These are phyloP conservation scores for Ceratobasidium sp. DNA, from an alignment of 1,284 basidiomycete species.

Conservation along the genomic window DNA sequence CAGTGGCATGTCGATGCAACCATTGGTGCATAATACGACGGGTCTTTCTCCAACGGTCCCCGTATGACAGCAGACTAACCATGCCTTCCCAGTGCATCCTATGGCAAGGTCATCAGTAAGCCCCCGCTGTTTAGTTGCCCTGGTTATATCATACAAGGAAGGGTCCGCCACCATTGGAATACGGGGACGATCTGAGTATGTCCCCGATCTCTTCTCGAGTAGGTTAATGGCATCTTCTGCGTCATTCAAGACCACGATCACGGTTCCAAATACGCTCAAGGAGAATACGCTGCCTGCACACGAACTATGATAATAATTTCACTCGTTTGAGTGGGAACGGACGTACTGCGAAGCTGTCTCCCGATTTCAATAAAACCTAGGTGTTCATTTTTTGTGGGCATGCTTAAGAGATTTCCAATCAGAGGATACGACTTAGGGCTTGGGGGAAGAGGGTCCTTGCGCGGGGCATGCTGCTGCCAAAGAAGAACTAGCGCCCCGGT, in stretches of 20 bases:
- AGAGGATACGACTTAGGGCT: background rate
- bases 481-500: too few relatives aligned
- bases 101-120: background rate
- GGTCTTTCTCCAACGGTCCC: slow-evolving; percentile 22
- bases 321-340: too few relatives aligned
- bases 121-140: background rate
- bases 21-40: slow-evolving; percentile 19
- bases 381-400: too few relatives aligned
- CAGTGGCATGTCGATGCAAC: slow-evolving; percentile 8
- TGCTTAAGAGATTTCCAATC: background rate
- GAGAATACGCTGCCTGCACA: background rate
- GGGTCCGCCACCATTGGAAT: slow-evolving; percentile 5
- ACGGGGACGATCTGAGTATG: slow-evolving; percentile 11
- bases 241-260: slow-evolving; percentile 5
- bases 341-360: too few relatives aligned
- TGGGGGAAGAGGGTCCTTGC: background rate
- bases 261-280: slow-evolving; percentile 5
- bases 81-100: slow-evolving; percentile 20
- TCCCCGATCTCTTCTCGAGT: background rate
- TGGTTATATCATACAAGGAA: slow-evolving; percentile 3
- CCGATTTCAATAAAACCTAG: too few relatives aligned
- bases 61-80: background rate
- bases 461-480: too few relatives aligned
- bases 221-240: slow-evolving; percentile 14
- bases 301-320: too few relatives aligned